These are phyloP conservation scores for Tillandsia fasciculata DNA, from an alignment of 176 grass and related monocot species.

Conservation along the genomic window DNA sequence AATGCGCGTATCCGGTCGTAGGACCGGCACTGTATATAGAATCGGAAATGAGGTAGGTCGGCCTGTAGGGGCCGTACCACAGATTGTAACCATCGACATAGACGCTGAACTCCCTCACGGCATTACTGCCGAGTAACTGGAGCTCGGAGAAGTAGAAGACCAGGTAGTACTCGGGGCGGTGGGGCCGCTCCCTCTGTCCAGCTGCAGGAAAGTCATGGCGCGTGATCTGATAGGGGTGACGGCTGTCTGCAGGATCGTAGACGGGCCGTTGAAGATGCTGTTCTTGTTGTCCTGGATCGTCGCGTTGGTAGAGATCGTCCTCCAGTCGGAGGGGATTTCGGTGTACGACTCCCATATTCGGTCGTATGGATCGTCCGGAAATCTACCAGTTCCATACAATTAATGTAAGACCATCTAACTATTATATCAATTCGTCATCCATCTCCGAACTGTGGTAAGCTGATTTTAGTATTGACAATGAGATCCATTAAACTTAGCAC, in stretches of 20 bases:
- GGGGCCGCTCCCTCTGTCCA: too few species aligned
- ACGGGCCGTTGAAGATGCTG: background rate
- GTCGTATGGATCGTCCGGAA: slow-evolving; percentile 11
- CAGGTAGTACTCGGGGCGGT: background rate
- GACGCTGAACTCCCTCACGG: background rate
- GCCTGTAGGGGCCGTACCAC: background rate
- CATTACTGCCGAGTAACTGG: background rate
- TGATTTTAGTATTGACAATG: too few species aligned
- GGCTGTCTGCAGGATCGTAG: background rate
- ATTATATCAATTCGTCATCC: too few species aligned
- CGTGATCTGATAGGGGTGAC: background rate
- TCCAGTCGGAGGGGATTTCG: background rate
- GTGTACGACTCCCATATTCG: background rate
- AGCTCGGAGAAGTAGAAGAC: background rate
- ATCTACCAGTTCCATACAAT: background rate
- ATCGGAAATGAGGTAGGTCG: background rate
- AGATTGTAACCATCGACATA: background rate
- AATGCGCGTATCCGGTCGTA: background rate
- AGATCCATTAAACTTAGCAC: too few species aligned
- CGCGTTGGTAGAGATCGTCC: background rate
- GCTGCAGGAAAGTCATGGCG: too few species aligned
- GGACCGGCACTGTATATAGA: background rate
- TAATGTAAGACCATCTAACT: background rate
- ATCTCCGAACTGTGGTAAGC: too few species aligned
- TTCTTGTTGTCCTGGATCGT: background rate